A percentile compares a stretch with the other conserved stretches of the same genome.
Conservation (phyloP, 2,329 filamentous ascomycete species). For the Claviceps cyperi region DNA sequence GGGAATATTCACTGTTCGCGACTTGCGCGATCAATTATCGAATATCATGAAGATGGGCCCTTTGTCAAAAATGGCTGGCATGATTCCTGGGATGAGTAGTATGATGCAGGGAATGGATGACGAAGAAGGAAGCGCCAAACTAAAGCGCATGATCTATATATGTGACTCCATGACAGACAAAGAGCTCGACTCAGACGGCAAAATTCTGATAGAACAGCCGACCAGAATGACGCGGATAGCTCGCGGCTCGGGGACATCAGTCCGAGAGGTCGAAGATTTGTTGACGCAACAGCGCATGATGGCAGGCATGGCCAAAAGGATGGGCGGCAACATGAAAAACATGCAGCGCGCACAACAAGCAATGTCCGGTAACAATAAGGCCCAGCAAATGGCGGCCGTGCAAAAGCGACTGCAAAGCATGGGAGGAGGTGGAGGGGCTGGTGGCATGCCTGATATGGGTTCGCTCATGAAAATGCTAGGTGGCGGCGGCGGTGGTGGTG, state of each 20-base stretch:
- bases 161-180: slow-evolving; percentile 97
- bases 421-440: slow-evolving; percentile 58
- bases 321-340: slow-evolving; percentile 95
- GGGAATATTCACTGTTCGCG: slow-evolving; percentile 88
- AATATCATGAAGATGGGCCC: slow-evolving; percentile 99
- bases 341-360: slow-evolving; percentile 88
- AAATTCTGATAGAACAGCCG: slow-evolving; percentile 84
- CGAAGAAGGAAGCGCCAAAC: slow-evolving; percentile 82
- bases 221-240: slow-evolving; percentile 87
- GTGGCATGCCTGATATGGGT: slow-evolving; percentile 66
- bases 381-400: slow-evolving; percentile 91
- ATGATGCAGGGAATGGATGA: slow-evolving; percentile 96
- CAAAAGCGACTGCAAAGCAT: slow-evolving; percentile 89
- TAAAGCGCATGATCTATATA: slow-evolving; percentile 98
- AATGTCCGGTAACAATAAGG: slow-evolving; percentile 81
- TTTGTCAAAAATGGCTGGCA: slow-evolving; percentile 90
- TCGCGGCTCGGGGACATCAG: slow-evolving; percentile 75
- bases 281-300: slow-evolving; percentile 98
- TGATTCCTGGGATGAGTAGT: slow-evolving; percentile 90
- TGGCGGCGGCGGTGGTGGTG: slow-evolving; percentile 28
- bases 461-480: slow-evolving; percentile 86
- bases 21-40: slow-evolving; percentile 84
- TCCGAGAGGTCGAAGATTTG: slow-evolving; percentile 81
- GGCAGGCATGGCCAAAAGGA: slow-evolving; percentile 98
- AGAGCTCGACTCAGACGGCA: slow-evolving; percentile 89